Conservation (phyloP, 164 flowering plant genomes). For the Vitis labrusca region DNA sequence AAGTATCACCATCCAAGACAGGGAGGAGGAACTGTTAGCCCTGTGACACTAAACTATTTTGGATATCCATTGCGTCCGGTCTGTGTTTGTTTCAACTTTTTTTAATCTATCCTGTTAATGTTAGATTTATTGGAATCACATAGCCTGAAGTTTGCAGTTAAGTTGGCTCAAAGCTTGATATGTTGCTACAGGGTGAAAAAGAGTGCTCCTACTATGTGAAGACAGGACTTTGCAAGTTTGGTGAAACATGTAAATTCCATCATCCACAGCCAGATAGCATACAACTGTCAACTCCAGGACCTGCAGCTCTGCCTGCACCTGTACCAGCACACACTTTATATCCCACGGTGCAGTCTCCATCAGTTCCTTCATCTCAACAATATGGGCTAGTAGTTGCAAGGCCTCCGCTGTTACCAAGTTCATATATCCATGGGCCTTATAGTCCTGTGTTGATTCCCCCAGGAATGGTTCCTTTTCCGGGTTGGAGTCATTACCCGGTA, state of each 20-base stretch:
- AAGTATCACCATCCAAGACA: conserved; percentile 93
- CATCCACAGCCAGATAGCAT: conserved; percentile 70
- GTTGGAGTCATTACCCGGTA: conserved; percentile 80
- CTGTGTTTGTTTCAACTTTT: conserved; percentile 20
- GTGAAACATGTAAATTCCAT: conserved; percentile 89
- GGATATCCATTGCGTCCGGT: conserved; percentile 96
- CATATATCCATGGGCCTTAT: conserved; percentile 80
- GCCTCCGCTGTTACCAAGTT: conserved; percentile 60
- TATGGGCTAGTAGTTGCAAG: conserved; percentile 66
- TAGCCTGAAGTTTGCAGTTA: background rate
- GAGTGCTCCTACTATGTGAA: conserved; percentile 89
- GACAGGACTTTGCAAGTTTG: conserved; percentile 95
- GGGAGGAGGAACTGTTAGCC: conserved; percentile 50
- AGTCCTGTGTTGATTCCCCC: conserved; percentile 64
- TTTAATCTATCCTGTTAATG: background rate
- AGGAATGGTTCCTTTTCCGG: conserved; percentile 67
- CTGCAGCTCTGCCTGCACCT: conserved; percentile 32
- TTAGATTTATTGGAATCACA: background rate
- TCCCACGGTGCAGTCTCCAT: conserved; percentile 58
- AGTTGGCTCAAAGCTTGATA: background rate
- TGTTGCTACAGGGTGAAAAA: conserved; percentile 70
- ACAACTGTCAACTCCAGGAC: conserved; percentile 40
- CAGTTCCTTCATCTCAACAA: conserved; percentile 62
- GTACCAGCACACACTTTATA: conserved; percentile 40
- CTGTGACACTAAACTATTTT: conserved; percentile 58